Evolutionary conservation across 495 filamentous ascomycete species (phyloP).

Genomic region (Penicillium canescens): DNA sequence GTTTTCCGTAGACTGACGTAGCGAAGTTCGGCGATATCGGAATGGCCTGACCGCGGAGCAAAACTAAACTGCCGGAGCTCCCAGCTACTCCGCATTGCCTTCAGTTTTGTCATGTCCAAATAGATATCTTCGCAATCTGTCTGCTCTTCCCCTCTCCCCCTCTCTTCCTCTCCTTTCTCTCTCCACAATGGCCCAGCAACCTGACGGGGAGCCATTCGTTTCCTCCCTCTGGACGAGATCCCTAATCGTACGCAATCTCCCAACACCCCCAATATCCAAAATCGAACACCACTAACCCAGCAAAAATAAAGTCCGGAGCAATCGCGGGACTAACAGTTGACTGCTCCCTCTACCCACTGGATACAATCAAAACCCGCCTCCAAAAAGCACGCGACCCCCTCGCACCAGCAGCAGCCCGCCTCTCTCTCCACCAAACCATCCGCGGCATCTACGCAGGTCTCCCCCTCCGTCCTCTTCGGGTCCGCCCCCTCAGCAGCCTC

Average conservation of each 20-base stretch:
- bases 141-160: slow-evolving; percentile 2
- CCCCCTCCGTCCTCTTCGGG: slow-evolving; percentile 66
- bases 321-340: slow-evolving; percentile 87
- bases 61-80: slow-evolving; percentile 30
- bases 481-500: slow-evolving; percentile 96
- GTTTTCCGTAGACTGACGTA: slow-evolving; percentile 6
- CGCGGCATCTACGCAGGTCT: slow-evolving; percentile 72
- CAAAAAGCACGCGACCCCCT: slow-evolving; percentile 79
- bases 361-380: slow-evolving; percentile 90
- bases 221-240: slow-evolving; percentile 48
- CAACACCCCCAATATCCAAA: background rate
- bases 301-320: slow-evolving; percentile 65
- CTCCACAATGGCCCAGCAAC: slow-evolving; percentile 32
- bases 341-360: slow-evolving; percentile 86
- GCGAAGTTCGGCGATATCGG: slow-evolving; percentile 25
- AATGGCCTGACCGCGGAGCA: slow-evolving; percentile 30
- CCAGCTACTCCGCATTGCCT: background rate
- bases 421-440: slow-evolving; percentile 54
- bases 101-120: no score
- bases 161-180: background rate
- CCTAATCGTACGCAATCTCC: slow-evolving; percentile 33
- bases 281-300: background rate
- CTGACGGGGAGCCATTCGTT: slow-evolving; percentile 37
- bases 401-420: slow-evolving; percentile 51
- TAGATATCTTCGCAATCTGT: background rate